A percentile compares a stretch with the other conserved stretches of the same genome.
phyloP scores from a whole-genome alignment of 2,329 filamentous ascomycete genomes.

The Curvularia lunata region DNA sequence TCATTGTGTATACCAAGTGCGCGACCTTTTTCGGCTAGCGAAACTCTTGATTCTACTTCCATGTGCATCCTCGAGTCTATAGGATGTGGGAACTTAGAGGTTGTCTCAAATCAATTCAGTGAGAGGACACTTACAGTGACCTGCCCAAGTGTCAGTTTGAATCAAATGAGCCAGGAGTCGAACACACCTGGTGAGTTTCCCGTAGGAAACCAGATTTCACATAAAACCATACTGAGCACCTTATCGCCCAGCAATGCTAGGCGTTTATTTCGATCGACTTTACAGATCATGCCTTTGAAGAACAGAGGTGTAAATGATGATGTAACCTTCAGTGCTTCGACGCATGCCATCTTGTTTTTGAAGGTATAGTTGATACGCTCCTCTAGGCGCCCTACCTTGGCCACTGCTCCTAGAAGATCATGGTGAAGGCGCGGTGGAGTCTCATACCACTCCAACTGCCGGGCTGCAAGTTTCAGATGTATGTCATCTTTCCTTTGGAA shows the following conservation, averaged over 20 bases:
- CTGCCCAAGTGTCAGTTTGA: slow-evolving; percentile 12
- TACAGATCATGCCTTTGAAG: slow-evolving; percentile 18
- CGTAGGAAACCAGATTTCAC: slow-evolving; percentile 27
- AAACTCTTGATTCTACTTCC: slow-evolving; percentile 10
- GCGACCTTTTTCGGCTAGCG: slow-evolving; percentile 12
- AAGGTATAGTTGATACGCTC: slow-evolving; percentile 28
- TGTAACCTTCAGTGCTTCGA: slow-evolving; percentile 29
- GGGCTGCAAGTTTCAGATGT: slow-evolving; percentile 15
- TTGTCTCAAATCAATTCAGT: neutral
- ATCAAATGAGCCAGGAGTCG: neutral
- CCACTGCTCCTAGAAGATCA: slow-evolving; percentile 25
- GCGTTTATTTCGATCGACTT: slow-evolving; percentile 23
- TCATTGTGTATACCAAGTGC: slow-evolving; percentile 16
- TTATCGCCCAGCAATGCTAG: slow-evolving; percentile 35
- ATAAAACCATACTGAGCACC: slow-evolving; percentile 19
- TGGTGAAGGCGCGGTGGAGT: slow-evolving; percentile 14
- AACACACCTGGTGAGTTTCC: slow-evolving; percentile 17
- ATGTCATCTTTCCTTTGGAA: slow-evolving; percentile 24
- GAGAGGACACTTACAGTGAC: slow-evolving; percentile 3
- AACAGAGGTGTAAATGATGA: slow-evolving; percentile 15
- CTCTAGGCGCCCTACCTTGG: slow-evolving; percentile 24
- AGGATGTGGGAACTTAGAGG: neutral
- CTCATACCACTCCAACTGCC: slow-evolving; percentile 9
- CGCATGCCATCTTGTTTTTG: slow-evolving; percentile 26
- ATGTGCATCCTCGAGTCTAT: slow-evolving; percentile 1